A percentile compares a stretch with the other conserved stretches of the same genome.
Evolutionary conservation across 1,139 yeast genomes (phyloP).

Genomic region (Pichia sp.): DNA sequence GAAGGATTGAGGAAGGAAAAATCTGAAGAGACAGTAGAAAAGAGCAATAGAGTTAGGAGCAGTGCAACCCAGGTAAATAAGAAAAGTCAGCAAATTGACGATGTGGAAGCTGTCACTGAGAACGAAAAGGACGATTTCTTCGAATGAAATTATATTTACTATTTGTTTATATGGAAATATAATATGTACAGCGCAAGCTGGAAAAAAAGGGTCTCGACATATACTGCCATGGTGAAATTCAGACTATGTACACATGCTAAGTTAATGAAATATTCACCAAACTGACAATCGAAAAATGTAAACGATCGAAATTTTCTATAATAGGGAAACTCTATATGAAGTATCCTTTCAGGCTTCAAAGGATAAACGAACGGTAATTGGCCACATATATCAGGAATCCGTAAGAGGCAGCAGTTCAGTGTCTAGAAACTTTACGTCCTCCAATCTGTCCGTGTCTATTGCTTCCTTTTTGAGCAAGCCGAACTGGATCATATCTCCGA

Average conservation of each 20-base stretch:
- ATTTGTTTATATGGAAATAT: too few species aligned
- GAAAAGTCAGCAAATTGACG: background rate
- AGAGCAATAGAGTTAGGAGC: background rate
- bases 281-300: too few species aligned
- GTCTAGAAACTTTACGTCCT: slow-evolving; percentile 41
- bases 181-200: too few species aligned
- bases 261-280: too few species aligned
- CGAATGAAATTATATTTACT: slow-evolving; percentile 30
- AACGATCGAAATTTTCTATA: too few species aligned
- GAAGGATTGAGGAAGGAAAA: slow-evolving; percentile 37
- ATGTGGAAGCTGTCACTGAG: slow-evolving; percentile 2
- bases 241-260: too few species aligned
- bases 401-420: slow-evolving; percentile 26
- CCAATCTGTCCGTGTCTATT: slow-evolving; percentile 30
- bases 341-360: background rate
- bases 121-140: slow-evolving; percentile 45
- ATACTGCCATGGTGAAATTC: too few species aligned
- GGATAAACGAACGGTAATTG: too few species aligned
- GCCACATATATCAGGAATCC: background rate
- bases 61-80: background rate
- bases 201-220: too few species aligned
- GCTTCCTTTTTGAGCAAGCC: slow-evolving; percentile 46
- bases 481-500: slow-evolving; percentile 69
- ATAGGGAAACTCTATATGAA: background rate
- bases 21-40: background rate